Percentiles rank a stretch among this genome's conserved stretches.
Evolutionary conservation across 345 rosid species (phyloP).

Genomic region (Eucalyptus urophylla): DNA sequence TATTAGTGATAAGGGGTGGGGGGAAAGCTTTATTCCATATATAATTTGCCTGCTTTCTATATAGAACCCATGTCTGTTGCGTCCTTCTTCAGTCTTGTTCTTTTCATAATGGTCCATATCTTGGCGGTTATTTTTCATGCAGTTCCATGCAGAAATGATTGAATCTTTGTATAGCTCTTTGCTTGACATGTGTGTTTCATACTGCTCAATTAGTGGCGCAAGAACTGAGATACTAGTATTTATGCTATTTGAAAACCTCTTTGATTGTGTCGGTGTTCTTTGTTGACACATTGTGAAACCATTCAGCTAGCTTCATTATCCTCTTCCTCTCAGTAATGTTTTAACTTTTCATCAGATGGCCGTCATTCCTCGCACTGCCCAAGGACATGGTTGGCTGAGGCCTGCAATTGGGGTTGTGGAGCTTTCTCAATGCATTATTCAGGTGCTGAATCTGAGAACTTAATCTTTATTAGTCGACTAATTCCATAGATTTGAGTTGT

Average conservation of each 20-base stretch:
- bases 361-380: slow-evolving; percentile 69
- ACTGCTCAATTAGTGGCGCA: too few relatives aligned
- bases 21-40: too few relatives aligned
- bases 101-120: too few relatives aligned
- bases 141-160: too few relatives aligned
- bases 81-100: too few relatives aligned
- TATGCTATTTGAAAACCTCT: background rate
- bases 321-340: background rate
- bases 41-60: too few relatives aligned
- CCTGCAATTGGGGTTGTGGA: slow-evolving; percentile 92
- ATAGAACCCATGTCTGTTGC: too few relatives aligned
- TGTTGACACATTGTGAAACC: background rate
- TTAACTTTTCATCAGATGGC: slow-evolving; percentile 62
- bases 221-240: background rate
- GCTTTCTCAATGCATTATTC: slow-evolving; percentile 91
- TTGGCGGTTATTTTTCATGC: too few relatives aligned
- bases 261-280: background rate
- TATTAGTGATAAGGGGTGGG: too few relatives aligned
- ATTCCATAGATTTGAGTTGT: background rate
- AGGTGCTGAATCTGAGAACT: slow-evolving; percentile 36
- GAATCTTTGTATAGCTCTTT: too few relatives aligned
- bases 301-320: background rate
- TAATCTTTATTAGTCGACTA: background rate
- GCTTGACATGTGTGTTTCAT: background rate
- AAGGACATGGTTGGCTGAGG: slow-evolving; percentile 98